A percentile compares a stretch with the other conserved stretches of the same genome.
Evolutionary conservation across 225 moss, liverwort and hornwort species (phyloP).

Genomic region (Rhytidiadelphus loreus): DNA sequence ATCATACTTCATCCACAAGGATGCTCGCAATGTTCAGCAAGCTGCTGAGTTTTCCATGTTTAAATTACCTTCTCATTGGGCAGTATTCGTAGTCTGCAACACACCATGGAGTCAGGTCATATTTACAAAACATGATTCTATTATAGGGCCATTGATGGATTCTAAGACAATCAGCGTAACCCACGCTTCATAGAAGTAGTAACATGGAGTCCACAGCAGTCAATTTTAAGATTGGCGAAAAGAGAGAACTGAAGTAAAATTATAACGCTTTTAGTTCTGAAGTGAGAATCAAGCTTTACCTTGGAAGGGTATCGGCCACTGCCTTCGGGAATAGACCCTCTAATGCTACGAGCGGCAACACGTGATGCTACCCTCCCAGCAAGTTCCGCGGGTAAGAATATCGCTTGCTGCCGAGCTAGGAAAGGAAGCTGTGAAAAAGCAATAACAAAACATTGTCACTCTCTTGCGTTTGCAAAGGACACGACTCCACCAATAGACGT

Average conservation of each 20-base stretch:
- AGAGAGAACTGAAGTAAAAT: not conserved
- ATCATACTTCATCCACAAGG: not conserved
- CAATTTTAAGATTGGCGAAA: not conserved
- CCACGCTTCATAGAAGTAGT: not conserved
- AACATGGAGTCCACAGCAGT: not conserved
- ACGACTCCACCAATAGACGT: not conserved
- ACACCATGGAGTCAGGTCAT: not conserved
- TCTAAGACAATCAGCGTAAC: not conserved
- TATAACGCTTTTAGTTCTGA: not conserved
- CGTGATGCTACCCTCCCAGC: conserved; percentile 66
- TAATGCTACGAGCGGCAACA: conserved; percentile 57
- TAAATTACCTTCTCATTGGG: not conserved
- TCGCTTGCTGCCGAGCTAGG: conserved; percentile 54
- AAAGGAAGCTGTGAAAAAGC: conserved; percentile 47
- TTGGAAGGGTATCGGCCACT: not conserved
- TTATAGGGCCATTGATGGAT: not conserved
- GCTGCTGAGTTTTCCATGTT: not conserved
- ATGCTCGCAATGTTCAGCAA: not conserved
- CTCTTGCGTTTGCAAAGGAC: not conserved
- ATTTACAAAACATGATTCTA: not conserved
- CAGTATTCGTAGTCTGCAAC: not conserved
- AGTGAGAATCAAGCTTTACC: not conserved
- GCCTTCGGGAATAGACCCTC: conserved; percentile 33
- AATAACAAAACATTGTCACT: not conserved
- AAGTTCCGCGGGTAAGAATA: conserved; percentile 69